Base-by-base conservation (phyloP, 257 asterid species). In the Lycium ferocissimum region DNA sequence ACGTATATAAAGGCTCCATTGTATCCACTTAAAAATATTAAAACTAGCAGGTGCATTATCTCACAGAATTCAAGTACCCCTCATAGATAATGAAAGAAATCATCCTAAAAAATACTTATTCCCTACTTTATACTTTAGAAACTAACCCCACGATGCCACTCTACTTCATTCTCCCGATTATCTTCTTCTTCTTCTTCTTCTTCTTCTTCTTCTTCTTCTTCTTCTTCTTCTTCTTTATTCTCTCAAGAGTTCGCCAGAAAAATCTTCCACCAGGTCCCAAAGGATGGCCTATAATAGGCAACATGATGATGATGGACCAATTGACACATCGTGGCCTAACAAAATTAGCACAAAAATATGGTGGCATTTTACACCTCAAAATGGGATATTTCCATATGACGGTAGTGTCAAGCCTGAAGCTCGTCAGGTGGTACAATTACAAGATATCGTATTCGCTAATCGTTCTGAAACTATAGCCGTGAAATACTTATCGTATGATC, bases 281-380 rank as follows among this genome's bases (percentile, higher is more conserved):
- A 40, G 97, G 97, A 0, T 91, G 92, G 93, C 94, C 97, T 67
- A 49, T 93, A 66, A 86, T 93, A 0, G 95, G 97, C 3, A 93
- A 90, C 90, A 88, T 90, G 91, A 87, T 84, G 86, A 33, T 93
- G 81, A 85, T 82, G 92, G 92, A 84, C 85, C 92, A 92, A n/a
- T 70, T 92, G 1, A 92, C 97, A 26, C 95, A 92, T 75, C 92
- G 92, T 0, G 97, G 97, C 12, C 79, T 93, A 12, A 91, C 93
- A 79, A 58, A 80, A 1, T 86, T 93, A 0, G 94, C 97, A 61
- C 82, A 87, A 20, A n/a, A 87, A 13, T 93, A 92, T 84, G 97
- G 97, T 10, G 97, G 97, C 69, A 33, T 93, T 33, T 72, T 86
- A 22, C 49, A 45, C 6, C 17, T 73, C 61, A 20, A 54, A 12